These are phyloP conservation scores for Drosera spatulata DNA, from an alignment of 179 eudicot genomes.

Conservation along the genomic window DNA sequence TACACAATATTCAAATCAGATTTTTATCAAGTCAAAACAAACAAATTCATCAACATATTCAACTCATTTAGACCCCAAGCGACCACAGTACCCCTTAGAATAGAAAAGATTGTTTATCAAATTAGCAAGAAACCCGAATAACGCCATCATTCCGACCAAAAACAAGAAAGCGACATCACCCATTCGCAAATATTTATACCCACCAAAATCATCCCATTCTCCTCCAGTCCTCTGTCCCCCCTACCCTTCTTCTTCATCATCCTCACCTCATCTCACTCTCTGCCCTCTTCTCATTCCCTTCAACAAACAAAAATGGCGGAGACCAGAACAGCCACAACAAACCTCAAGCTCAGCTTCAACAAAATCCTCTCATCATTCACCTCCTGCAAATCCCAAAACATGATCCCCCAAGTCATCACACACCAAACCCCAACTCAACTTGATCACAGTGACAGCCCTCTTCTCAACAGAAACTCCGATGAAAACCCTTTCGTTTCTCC, in stretches of 20 bases:
- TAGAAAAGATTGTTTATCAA: no score
- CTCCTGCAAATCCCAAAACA: slow-evolving; percentile 11
- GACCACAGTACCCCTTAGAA: no score
- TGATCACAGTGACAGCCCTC: neutral
- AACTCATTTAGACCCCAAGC: no score
- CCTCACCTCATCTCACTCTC: slow-evolving; percentile 1
- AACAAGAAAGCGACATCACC: neutral
- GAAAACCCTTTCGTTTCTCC: neutral
- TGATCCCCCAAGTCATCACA: slow-evolving; percentile 9
- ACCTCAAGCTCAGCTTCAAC: neutral
- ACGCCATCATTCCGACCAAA: neutral
- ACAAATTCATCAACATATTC: no score
- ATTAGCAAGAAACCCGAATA: no score
- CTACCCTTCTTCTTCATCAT: neutral
- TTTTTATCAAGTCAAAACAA: no score
- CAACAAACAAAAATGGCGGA: neutral
- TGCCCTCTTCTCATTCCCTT: slow-evolving; percentile 11
- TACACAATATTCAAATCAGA: no score
- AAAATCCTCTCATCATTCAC: slow-evolving; percentile 4
- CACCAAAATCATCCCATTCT: slow-evolving; percentile 1
- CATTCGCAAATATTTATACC: neutral
- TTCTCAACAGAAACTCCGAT: neutral
- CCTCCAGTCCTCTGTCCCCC: slow-evolving; percentile 1
- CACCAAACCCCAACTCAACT: slow-evolving; percentile 2
- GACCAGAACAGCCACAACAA: slow-evolving; percentile 6